Conservation (phyloP, 2,329 filamentous ascomycete genomes). For the Paraphoma sp. region DNA sequence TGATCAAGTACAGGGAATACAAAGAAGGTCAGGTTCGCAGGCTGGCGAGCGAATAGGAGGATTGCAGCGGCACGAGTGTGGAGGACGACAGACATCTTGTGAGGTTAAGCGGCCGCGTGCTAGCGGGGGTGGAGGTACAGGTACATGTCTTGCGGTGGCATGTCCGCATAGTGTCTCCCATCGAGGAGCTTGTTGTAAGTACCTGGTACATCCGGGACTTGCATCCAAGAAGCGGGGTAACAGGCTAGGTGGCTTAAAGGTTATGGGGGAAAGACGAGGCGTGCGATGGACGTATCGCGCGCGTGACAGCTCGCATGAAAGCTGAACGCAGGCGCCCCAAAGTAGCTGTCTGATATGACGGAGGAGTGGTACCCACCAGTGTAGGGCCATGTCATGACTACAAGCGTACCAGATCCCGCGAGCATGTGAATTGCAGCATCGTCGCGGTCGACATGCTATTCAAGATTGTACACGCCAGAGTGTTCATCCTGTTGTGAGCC, state of each 20-base stretch:
- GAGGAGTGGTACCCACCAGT: not conserved
- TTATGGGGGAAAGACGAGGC: slow-evolving; percentile 38
- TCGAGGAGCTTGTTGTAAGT: slow-evolving; percentile 21
- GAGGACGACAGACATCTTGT: slow-evolving; percentile 40
- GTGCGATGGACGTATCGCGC: slow-evolving; percentile 38
- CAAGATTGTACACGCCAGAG: too few species aligned
- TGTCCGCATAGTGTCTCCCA: not conserved
- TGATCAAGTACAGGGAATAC: slow-evolving; percentile 51
- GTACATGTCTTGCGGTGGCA: slow-evolving; percentile 23
- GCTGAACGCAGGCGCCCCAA: slow-evolving; percentile 20
- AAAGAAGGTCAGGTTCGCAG: slow-evolving; percentile 45
- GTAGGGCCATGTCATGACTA: not conserved
- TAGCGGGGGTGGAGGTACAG: slow-evolving; percentile 38
- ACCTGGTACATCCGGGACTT: slow-evolving; percentile 34
- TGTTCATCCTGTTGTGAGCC: not conserved
- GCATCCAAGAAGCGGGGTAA: slow-evolving; percentile 48
- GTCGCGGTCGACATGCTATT: not conserved
- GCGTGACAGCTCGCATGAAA: slow-evolving; percentile 39
- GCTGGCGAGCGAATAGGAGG: slow-evolving; percentile 44
- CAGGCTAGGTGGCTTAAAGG: slow-evolving; percentile 46
- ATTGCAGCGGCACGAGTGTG: slow-evolving; percentile 31
- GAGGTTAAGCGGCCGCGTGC: slow-evolving; percentile 39
- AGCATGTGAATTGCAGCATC: not conserved
- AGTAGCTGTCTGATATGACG: slow-evolving; percentile 22
- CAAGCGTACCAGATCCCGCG: not conserved